phyloP scores from a whole-genome alignment of 169 alveolate genomes.

The Plasmodium vinckei region DNA sequence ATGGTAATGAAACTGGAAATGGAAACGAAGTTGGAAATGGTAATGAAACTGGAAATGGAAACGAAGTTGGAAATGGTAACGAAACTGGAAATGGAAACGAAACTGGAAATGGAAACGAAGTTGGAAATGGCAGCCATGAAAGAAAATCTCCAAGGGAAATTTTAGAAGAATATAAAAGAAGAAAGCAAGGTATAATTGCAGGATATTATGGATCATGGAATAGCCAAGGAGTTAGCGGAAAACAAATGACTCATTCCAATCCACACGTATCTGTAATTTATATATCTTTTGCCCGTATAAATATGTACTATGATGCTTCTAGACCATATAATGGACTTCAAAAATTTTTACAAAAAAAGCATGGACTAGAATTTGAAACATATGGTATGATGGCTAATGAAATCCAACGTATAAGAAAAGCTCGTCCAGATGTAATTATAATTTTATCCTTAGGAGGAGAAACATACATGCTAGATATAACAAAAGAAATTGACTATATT shows the following conservation, averaged over 20 bases:
- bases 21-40: neutral
- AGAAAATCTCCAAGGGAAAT: conserved; percentile 61
- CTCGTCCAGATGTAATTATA: conserved; percentile 51
- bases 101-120: neutral
- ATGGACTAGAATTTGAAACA: conserved; percentile 60
- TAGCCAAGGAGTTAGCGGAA: conserved; percentile 64
- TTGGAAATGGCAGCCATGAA: conserved; percentile 16
- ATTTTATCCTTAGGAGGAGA: conserved; percentile 68
- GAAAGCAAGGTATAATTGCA: conserved; percentile 36
- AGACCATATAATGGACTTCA: conserved; percentile 54
- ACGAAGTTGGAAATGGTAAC: conserved; percentile 5
- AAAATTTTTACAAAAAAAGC: conserved; percentile 30
- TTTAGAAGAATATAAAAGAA: conserved; percentile 52
- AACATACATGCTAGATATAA: conserved; percentile 52
- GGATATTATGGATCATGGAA: conserved; percentile 58
- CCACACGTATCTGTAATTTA: conserved; percentile 34
- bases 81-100: neutral
- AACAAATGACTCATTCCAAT: conserved; percentile 36
- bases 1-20: neutral
- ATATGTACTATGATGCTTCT: conserved; percentile 50
- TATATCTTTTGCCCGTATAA: conserved; percentile 59
- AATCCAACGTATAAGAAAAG: conserved; percentile 59
- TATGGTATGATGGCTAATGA: conserved; percentile 53
- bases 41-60: neutral
- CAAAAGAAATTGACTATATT: conserved; percentile 49